Percentiles rank a stretch among this genome's conserved stretches.
Evolutionary conservation across 2,329 filamentous ascomycete genomes (phyloP).

Genomic region (Aspergillus awamori): DNA sequence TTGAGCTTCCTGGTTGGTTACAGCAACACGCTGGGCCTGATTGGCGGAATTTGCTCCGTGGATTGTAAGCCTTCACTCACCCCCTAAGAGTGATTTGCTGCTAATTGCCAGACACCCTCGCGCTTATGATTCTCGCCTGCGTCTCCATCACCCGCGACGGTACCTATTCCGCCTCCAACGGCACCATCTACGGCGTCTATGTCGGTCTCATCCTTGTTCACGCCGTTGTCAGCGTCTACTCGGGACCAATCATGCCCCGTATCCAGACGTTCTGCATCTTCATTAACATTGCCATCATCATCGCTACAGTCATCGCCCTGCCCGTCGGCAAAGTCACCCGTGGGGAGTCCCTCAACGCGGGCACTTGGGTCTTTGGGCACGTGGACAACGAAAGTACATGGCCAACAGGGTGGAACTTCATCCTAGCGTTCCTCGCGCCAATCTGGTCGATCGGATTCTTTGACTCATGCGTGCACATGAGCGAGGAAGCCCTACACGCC

Average conservation of each 20-base stretch:
- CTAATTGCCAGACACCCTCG: constrained; percentile 29
- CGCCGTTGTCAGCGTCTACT: constrained; percentile 56
- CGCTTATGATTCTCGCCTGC: constrained; percentile 52
- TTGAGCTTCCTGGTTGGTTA: constrained; percentile 64
- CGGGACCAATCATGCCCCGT: constrained; percentile 61
- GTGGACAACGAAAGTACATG: constrained; percentile 61
- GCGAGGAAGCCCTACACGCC: constrained; percentile 64
- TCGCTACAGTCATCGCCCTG: constrained; percentile 60
- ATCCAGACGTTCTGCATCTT: constrained; percentile 60
- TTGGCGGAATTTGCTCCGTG: constrained; percentile 65
- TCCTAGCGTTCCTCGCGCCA: constrained; percentile 62
- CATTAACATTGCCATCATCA: constrained; percentile 59
- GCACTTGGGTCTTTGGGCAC: constrained; percentile 58
- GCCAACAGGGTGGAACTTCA: constrained; percentile 61
- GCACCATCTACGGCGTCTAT: constrained; percentile 61
- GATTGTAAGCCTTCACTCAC: constrained; percentile 48
- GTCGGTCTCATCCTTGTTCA: constrained; percentile 58
- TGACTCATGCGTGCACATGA: constrained; percentile 63
- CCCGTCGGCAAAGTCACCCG: constrained; percentile 51
- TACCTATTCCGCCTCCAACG: constrained; percentile 58
- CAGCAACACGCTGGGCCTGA: constrained; percentile 62
- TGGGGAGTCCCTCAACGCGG: constrained; percentile 37
- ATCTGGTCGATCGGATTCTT: constrained; percentile 63
- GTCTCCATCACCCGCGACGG: constrained; percentile 61
- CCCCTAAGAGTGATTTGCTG: not conserved